A percentile compares a stretch with the other conserved stretches of the same genome.
Evolutionary conservation across 2,329 filamentous ascomycete genomes (phyloP).

Genomic region (Rugonectria rugulosa): DNA sequence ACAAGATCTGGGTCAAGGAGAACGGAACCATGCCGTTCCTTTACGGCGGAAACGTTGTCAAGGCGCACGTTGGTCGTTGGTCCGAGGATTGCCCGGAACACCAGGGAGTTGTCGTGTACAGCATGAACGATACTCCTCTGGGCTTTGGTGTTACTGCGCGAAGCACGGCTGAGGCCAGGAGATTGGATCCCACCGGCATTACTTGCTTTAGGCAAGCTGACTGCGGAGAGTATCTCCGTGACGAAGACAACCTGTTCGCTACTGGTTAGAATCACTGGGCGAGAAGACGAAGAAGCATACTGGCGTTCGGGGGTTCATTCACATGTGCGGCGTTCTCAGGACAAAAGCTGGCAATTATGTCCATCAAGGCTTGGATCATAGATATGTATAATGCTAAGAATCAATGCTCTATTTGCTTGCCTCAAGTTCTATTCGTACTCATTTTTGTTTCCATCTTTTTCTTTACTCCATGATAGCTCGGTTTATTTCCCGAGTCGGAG

Average conservation of each 20-base stretch:
- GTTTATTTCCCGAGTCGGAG: conserved; percentile 48
- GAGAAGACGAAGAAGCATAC: conserved; percentile 16
- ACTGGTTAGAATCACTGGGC: conserved; percentile 48
- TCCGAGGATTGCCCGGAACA: conserved; percentile 94
- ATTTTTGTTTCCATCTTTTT: not conserved
- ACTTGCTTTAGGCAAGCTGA: conserved; percentile 92
- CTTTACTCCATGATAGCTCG: conserved; percentile 30
- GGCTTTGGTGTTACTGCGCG: conserved; percentile 94
- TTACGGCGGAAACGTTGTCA: conserved; percentile 89
- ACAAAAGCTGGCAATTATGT: conserved; percentile 24
- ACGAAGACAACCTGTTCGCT: conserved; percentile 73
- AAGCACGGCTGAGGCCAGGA: conserved; percentile 81
- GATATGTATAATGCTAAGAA: conserved; percentile 32
- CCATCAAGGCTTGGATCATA: conserved; percentile 32
- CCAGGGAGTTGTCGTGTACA: conserved; percentile 87
- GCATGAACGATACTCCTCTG: conserved; percentile 91
- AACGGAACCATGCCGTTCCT: conserved; percentile 98
- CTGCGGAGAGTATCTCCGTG: conserved; percentile 92
- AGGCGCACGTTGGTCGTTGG: conserved; percentile 77
- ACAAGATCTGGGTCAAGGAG: conserved; percentile 96
- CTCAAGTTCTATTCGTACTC: conserved; percentile 26
- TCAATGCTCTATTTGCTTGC: conserved; percentile 31
- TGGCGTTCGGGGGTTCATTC: conserved; percentile 38
- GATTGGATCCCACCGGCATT: conserved; percentile 89
- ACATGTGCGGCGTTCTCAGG: conserved; percentile 30